Conservation (phyloP, 805 yeast species). For the Metschnikowia aberdeeniae region DNA sequence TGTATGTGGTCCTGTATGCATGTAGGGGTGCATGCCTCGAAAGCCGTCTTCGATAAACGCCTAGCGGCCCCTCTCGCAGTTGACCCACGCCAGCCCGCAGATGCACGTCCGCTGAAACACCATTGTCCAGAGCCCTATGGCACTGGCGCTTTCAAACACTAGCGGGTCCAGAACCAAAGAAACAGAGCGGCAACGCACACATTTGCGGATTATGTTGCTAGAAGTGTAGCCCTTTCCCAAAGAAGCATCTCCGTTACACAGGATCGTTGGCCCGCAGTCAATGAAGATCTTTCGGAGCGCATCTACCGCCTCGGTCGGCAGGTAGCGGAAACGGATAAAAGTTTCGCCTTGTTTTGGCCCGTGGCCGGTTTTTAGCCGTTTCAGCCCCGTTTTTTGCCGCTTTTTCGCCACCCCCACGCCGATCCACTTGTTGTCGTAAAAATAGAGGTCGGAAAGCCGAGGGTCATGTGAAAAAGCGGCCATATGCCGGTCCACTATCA, state of each 20-base stretch:
- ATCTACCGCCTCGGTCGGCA: slow-evolving; percentile 29
- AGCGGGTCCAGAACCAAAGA: slow-evolving; percentile 40
- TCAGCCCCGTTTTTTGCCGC: neutral
- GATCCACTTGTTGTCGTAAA: slow-evolving; percentile 67
- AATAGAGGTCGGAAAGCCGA: slow-evolving; percentile 52
- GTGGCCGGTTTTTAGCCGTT: neutral
- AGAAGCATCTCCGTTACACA: slow-evolving; percentile 11
- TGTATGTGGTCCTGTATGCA: no score
- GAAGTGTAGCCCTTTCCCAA: slow-evolving; percentile 13
- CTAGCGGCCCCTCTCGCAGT: slow-evolving; percentile 15
- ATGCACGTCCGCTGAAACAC: slow-evolving; percentile 71
- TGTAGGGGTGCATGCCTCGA: neutral
- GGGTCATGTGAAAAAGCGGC: slow-evolving; percentile 41
- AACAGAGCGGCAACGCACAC: slow-evolving; percentile 40
- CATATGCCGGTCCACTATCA: slow-evolving; percentile 47
- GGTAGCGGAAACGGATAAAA: slow-evolving; percentile 17
- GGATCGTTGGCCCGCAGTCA: slow-evolving; percentile 11
- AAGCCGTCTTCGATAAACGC: no score
- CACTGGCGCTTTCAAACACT: slow-evolving; percentile 29
- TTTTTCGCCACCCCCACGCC: slow-evolving; percentile 29
- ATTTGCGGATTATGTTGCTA: slow-evolving; percentile 27
- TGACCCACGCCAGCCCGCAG: slow-evolving; percentile 77
- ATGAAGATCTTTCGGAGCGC: slow-evolving; percentile 36
- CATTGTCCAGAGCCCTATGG: slow-evolving; percentile 50
- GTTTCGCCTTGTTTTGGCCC: slow-evolving; percentile 1